Evolutionary conservation across 352 stramenopile genomes (phyloP).

Genomic region (Phytophthora boehmeriae): DNA sequence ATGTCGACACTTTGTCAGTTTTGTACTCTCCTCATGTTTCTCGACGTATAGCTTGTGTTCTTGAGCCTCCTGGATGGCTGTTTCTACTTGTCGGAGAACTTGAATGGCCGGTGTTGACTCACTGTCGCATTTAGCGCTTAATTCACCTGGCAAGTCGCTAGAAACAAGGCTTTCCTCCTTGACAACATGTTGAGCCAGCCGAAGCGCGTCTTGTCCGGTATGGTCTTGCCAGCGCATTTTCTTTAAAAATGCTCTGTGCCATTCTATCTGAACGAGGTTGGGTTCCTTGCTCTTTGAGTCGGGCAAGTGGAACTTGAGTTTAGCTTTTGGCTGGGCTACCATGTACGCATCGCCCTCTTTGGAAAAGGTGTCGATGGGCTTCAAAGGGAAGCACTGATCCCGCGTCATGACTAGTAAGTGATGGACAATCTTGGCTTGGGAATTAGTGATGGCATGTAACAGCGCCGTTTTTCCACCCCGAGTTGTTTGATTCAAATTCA

Average conservation of each 20-base stretch:
- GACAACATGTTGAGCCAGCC: constrained; percentile 29
- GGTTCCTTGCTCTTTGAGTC: constrained; percentile 4
- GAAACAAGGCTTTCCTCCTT: constrained; percentile 21
- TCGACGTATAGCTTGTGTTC: constrained; percentile 61
- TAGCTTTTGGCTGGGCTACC: not conserved
- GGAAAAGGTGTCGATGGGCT: constrained; percentile 36
- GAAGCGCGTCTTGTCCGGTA: constrained; percentile 37
- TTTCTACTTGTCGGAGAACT: constrained; percentile 48
- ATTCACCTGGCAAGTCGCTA: constrained; percentile 30
- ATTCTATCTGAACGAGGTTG: constrained; percentile 38
- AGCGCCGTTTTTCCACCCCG: constrained; percentile 69
- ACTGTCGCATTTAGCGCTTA: constrained; percentile 23
- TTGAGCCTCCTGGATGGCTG: constrained; percentile 41
- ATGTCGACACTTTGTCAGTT: constrained; percentile 42
- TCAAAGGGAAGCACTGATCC: constrained; percentile 35
- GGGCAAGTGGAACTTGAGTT: not conserved
- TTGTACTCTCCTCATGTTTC: constrained; percentile 50
- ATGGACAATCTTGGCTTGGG: constrained; percentile 53
- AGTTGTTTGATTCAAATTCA: constrained; percentile 46
- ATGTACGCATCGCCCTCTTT: constrained; percentile 3
- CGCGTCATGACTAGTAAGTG: constrained; percentile 57
- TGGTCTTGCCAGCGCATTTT: constrained; percentile 41
- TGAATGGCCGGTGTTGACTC: constrained; percentile 7
- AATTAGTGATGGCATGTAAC: constrained; percentile 69
- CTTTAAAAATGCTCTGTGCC: constrained; percentile 62